Percentiles rank a stretch among this genome's conserved stretches.
Conservation (phyloP, 2,329 filamentous ascomycete species). For the Thelonectria rubi region DNA sequence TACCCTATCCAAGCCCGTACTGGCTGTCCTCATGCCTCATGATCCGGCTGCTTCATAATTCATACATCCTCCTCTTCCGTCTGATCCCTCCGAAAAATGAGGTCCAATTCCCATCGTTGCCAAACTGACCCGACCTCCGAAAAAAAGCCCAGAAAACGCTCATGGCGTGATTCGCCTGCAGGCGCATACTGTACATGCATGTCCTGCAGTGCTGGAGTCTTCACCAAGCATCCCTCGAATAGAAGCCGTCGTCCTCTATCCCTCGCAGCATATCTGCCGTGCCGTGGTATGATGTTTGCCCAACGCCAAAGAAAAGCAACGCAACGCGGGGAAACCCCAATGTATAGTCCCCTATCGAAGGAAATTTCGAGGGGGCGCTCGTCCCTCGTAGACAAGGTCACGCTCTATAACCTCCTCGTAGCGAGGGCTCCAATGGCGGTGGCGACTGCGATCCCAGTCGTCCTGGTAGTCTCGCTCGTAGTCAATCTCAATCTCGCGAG, state of each 20-base stretch:
- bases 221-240: conserved; percentile 9
- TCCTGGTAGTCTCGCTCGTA: conserved; percentile 68
- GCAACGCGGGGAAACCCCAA: conserved; percentile 2
- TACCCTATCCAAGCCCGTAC: conserved; percentile 12
- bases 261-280: conserved; percentile 8
- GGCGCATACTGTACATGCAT: conserved; percentile 4
- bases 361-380: conserved; percentile 42
- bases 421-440: conserved; percentile 47
- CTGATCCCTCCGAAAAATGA: no score
- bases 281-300: conserved; percentile 5
- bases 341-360: conserved; percentile 33
- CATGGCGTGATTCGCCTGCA: conserved; percentile 6
- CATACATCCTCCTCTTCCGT: conserved; percentile 19
- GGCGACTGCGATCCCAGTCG: conserved; percentile 57
- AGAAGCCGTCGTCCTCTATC: conserved; percentile 18
- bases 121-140: conserved; percentile 15
- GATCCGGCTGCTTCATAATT: conserved; percentile 20
- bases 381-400: conserved; percentile 71
- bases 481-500: conserved; percentile 62
- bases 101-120: background rate
- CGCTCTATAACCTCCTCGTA: conserved; percentile 73
- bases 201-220: conserved; percentile 16
- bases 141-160: conserved; percentile 8
- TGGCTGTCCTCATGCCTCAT: conserved; percentile 8
- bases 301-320: conserved; percentile 21